A percentile compares a stretch with the other conserved stretches of the same genome.
These are phyloP conservation scores for Antarctomyces pellizariae DNA, from an alignment of 495 filamentous ascomycete species.

Conservation along the genomic window DNA sequence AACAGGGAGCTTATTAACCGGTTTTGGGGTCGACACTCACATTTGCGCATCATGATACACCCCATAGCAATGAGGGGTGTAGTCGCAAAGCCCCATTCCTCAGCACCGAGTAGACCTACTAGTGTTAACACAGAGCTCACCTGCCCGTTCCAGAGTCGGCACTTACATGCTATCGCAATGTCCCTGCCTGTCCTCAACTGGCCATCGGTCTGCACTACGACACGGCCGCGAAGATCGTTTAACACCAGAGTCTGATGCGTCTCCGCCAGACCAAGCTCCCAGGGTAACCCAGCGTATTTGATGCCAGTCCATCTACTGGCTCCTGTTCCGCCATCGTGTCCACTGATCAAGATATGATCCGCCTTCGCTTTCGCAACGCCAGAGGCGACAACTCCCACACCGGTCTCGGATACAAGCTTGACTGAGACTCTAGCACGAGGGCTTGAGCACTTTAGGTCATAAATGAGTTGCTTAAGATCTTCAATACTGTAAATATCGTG, in stretches of 20 bases:
- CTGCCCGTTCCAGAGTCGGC: no score
- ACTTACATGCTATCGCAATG: constrained; percentile 88
- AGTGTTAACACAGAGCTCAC: no score
- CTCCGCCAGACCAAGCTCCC: constrained; percentile 94
- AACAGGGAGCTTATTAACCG: constrained; percentile 5
- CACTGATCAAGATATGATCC: constrained; percentile 94
- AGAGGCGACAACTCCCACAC: constrained; percentile 94
- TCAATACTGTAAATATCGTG: constrained; percentile 99
- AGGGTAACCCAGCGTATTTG: constrained; percentile 96
- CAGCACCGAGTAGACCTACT: constrained; percentile 86
- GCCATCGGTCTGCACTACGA: constrained; percentile 94
- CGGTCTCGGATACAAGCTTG: constrained; percentile 95
- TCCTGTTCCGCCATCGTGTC: constrained; percentile 94
- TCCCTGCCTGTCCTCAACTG: constrained; percentile 88
- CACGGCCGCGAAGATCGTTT: constrained; percentile 90
- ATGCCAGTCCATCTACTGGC: constrained; percentile 98
- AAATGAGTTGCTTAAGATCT: constrained; percentile 96
- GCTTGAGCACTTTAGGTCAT: constrained; percentile 95
- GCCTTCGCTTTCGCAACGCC: constrained; percentile 98
- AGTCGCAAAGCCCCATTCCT: constrained; percentile 98
- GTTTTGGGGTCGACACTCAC: constrained; percentile 13
- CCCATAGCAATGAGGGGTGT: constrained; percentile 93
- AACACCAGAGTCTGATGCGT: constrained; percentile 97
- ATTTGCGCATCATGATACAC: constrained; percentile 88
- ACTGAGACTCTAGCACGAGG: constrained; percentile 89